Base-by-base conservation (phyloP, 176 grass and related monocot species). In the Otatea glauca region DNA sequence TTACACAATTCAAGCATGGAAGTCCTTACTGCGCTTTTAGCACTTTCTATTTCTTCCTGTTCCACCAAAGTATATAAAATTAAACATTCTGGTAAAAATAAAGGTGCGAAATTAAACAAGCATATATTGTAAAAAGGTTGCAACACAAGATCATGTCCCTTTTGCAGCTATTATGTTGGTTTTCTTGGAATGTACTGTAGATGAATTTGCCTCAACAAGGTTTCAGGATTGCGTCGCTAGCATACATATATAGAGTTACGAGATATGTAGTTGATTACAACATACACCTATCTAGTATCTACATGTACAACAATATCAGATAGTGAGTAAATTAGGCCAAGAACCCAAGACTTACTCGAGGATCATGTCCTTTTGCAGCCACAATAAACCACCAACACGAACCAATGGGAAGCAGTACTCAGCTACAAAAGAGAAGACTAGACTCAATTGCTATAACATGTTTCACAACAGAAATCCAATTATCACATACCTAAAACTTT, bases 401-500 rank as follows among this genome's bases (percentile, higher is more conserved):
- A 96, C 86, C 45, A 99, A 89, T 0, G 96, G 96, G 69, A 99
- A 81, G 47, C 91, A 99, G 45, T 99, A 99, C 74, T 98, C 95
- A 76, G 89, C 95, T 98, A 87, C 51, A 71, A 81, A 79, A 44
- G 59, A 86, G 51, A 77, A 25, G 4, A 32, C 3, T 54, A 37
- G 34, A 45, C 17, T 45, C 45, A 72, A 76, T 80, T 67, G 9
- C 43, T 64, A 17, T 47, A 84, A 68, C 23, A 27, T 20, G 58
- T 15, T 61, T 70, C 12, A 11, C 54, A 86, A 65, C n/a, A 85
- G 6, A 7, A 58, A 20, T 49, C 49, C 25, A 74, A 88, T 68
- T 32, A 84, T 56, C 61, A n/a, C 5, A 65, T 65, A 98, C 96
- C 38, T 15, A 99, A 68, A 89, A 96, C 84, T 83, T 92, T 90